Evolutionary conservation across 805 yeast genomes (phyloP).

Genomic region (Starmera pachycereana): DNA sequence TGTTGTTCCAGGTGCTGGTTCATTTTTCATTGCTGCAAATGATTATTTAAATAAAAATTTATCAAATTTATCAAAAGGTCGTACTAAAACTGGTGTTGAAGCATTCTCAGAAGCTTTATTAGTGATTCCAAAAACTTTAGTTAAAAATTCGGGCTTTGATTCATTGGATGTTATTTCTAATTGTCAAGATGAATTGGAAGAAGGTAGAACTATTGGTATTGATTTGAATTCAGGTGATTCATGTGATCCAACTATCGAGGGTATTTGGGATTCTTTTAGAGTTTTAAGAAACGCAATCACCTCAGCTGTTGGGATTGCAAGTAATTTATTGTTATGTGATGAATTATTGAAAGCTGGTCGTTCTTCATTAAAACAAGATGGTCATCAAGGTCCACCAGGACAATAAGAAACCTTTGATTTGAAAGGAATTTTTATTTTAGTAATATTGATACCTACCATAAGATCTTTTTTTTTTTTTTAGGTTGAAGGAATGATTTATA

Average conservation of each 20-base stretch:
- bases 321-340: conserved; percentile 87
- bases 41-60: conserved; percentile 46
- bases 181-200: conserved; percentile 81
- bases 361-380: conserved; percentile 70
- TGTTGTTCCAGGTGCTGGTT: conserved; percentile 96
- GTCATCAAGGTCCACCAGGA: conserved; percentile 10
- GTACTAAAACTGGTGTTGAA: conserved; percentile 78
- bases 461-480: no score
- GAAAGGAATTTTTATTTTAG: no score
- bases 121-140: conserved; percentile 86
- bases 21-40: conserved; percentile 80
- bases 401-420: no score
- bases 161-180: conserved; percentile 79
- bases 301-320: conserved; percentile 90
- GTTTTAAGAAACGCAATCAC: conserved; percentile 89
- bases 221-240: conserved; percentile 90
- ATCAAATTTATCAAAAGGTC: conserved; percentile 63
- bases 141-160: conserved; percentile 89
- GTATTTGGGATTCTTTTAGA: conserved; percentile 93
- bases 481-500: no score
- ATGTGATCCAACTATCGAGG: conserved; percentile 88
- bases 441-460: no score
- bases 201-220: conserved; percentile 79
- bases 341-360: conserved; percentile 95
- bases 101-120: conserved; percentile 91